phyloP scores from a whole-genome alignment of 108 stramenopile genomes.

The Discostella pseudostelligera region DNA sequence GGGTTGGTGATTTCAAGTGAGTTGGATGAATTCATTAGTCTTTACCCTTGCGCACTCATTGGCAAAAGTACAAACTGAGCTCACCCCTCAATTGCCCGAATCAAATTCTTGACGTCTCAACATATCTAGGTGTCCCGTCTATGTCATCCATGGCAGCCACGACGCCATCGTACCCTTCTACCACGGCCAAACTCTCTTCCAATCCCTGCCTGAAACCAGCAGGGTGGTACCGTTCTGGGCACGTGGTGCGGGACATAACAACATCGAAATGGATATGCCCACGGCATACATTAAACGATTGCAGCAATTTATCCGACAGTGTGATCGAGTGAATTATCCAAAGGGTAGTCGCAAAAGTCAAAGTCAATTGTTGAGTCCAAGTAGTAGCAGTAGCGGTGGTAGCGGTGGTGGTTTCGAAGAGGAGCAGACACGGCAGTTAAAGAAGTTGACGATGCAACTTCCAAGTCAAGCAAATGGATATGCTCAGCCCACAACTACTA shows the following conservation, averaged over 20 bases:
- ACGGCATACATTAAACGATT: slow-evolving; percentile 47
- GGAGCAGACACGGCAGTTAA: no score
- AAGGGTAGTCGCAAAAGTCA: neutral
- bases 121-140: slow-evolving; percentile 69
- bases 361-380: neutral
- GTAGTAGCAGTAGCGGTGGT: neutral
- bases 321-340: slow-evolving; percentile 34
- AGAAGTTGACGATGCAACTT: no score
- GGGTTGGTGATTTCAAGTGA: slow-evolving; percentile 48
- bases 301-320: slow-evolving; percentile 44
- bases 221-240: slow-evolving; percentile 79
- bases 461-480: no score
- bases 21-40: slow-evolving; percentile 5
- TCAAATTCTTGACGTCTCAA: no score
- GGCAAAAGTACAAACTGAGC: no score
- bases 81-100: no score
- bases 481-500: no score
- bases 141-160: slow-evolving; percentile 70
- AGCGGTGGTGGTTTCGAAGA: neutral
- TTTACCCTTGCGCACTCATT: no score
- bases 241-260: slow-evolving; percentile 66
- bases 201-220: slow-evolving; percentile 52
- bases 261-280: slow-evolving; percentile 51
- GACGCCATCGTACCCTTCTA: slow-evolving; percentile 82
- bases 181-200: slow-evolving; percentile 64